phyloP scores from a whole-genome alignment of 2,329 filamentous ascomycete genomes.

The Aspergillus pseudoterreus region DNA sequence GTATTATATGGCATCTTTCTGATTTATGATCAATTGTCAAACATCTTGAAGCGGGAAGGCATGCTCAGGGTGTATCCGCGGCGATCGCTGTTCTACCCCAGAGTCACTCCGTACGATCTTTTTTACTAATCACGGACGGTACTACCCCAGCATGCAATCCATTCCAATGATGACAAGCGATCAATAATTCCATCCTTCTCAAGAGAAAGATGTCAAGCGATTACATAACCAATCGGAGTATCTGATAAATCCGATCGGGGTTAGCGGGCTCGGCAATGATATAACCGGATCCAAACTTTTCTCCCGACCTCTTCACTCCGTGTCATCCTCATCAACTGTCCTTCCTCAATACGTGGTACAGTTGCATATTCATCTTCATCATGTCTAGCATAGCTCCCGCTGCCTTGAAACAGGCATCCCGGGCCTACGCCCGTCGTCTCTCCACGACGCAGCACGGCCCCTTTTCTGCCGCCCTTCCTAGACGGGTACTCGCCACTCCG shows the following conservation, averaged over 20 bases:
- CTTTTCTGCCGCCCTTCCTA: constrained; percentile 37
- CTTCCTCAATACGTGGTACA: constrained; percentile 20
- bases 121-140: too few species aligned
- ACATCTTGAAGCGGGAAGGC: too few species aligned
- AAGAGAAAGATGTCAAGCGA: not conserved
- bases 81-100: too few species aligned
- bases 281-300: constrained; percentile 25
- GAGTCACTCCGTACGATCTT: not conserved
- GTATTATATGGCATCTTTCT: too few species aligned
- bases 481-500: constrained; percentile 35
- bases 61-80: too few species aligned
- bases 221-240: constrained; percentile 14
- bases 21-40: too few species aligned
- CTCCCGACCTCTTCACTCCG: constrained; percentile 5
- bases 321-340: constrained; percentile 16
- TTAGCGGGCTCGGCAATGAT: constrained; percentile 24
- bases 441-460: constrained; percentile 36
- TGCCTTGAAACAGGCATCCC: constrained; percentile 71
- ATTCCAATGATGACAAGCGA: too few species aligned
- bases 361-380: constrained; percentile 21
- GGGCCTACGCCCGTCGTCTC: constrained; percentile 52
- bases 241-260: constrained; percentile 24
- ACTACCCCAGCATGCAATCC: too few species aligned
- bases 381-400: constrained; percentile 67
- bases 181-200: not conserved